Conservation (phyloP, 2,329 filamentous ascomycete species). For the Trichoderma koningiopsis region DNA sequence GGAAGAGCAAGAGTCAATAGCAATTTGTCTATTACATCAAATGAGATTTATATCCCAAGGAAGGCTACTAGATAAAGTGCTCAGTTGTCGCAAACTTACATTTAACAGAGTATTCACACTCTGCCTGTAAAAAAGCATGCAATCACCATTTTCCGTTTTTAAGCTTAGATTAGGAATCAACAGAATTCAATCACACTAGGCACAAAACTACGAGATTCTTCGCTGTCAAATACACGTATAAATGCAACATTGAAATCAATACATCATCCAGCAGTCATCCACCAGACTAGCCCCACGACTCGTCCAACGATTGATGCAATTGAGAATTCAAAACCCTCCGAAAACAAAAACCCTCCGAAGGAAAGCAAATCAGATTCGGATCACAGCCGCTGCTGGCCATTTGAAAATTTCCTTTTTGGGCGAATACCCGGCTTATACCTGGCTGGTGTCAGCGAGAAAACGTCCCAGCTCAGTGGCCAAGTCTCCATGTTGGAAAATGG, state of each 20-base stretch:
- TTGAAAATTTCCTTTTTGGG: background rate
- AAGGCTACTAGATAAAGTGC: no score
- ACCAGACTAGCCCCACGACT: no score
- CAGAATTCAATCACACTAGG: background rate
- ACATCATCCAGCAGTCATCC: background rate
- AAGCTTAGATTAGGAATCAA: background rate
- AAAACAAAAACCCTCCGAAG: no score
- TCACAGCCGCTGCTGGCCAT: no score
- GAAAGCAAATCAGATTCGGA: no score
- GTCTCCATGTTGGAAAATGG: no score
- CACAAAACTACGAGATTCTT: background rate
- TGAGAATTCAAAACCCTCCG: no score
- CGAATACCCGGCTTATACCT: background rate
- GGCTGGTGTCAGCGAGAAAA: no score
- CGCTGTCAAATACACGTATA: background rate
- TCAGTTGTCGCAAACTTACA: background rate
- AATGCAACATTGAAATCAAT: background rate
- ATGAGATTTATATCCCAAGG: no score
- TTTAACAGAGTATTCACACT: background rate
- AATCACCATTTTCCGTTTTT: background rate
- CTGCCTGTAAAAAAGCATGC: background rate
- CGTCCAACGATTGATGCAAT: no score
- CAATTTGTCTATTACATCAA: no score
- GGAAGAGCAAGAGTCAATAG: slow-evolving; percentile 10
- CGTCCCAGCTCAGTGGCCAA: no score